Conservation (phyloP, 2,329 filamentous ascomycete genomes). For the Trichothecium roseum region DNA sequence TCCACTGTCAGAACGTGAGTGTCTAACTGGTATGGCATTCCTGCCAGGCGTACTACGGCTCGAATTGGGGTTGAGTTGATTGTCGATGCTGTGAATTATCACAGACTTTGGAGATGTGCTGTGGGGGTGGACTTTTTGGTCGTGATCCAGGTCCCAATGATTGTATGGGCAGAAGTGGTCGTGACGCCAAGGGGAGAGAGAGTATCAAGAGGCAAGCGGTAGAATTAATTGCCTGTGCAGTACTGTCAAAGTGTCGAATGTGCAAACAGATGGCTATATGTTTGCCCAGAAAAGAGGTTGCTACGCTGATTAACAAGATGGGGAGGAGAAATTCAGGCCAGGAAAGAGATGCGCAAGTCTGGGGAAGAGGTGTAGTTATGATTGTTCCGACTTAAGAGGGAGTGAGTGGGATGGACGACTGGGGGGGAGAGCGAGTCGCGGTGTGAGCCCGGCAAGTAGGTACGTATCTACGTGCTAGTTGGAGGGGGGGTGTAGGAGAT, state of each 20-base stretch:
- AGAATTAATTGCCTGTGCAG: not conserved
- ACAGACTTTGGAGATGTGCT: not conserved
- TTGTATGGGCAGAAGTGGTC: not conserved
- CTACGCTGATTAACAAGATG: not conserved
- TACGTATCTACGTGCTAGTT: not conserved
- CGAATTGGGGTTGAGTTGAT: slow-evolving; percentile 23
- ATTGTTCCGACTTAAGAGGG: slow-evolving; percentile 1
- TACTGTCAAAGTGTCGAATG: not conserved
- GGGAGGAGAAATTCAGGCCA: not conserved
- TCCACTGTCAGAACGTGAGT: slow-evolving; percentile 86
- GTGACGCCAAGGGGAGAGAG: not conserved
- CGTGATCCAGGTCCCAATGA: not conserved
- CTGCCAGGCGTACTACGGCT: slow-evolving; percentile 22
- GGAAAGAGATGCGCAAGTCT: slow-evolving; percentile 1
- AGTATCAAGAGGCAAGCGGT: not conserved
- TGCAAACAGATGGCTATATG: not conserved
- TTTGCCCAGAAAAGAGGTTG: not conserved
- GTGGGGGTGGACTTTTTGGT: not conserved
- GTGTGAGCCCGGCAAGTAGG: not conserved
- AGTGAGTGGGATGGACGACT: not conserved
- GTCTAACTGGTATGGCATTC: slow-evolving; percentile 76
- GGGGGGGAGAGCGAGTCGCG: slow-evolving; percentile 1
- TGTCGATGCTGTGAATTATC: slow-evolving; percentile 5
- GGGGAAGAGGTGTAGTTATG: slow-evolving; percentile 4
- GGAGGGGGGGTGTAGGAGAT: not conserved